Base-by-base conservation (phyloP, 768 basidiomycete genomes). In the Kwoniella dejecticola region DNA sequence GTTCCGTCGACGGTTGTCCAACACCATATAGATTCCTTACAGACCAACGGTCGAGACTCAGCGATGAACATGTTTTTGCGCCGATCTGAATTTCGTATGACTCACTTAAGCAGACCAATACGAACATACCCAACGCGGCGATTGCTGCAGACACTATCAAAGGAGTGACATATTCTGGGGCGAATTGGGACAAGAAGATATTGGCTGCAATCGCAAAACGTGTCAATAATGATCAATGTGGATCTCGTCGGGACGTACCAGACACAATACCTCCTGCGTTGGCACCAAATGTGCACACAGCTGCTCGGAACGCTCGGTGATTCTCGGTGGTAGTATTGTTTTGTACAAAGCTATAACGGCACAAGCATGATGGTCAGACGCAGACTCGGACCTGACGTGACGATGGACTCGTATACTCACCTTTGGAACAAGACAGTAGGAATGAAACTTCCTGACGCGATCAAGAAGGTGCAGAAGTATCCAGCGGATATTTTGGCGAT, bases 1-100 rank as follows among this genome's bases (percentile, higher is more conserved):
- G 60, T 72, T 72, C n/a, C 70, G 30, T 23, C 54, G 38, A 13
- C 58, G 29, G 53, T 67, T 70, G 27, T 64, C 66, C 8, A n/a
- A 24, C 19, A 21, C 38, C 69, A 64, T 64, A 24, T 58, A 67
- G 3, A 53, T 11, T 23, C 65, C 33, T 36, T n/a, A n/a, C n/a
- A n/a, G n/a, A n/a, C n/a, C n/a, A n/a, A n/a, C n/a, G n/a, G n/a
- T n/a, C n/a, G n/a, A n/a, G n/a, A n/a, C n/a, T n/a, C n/a, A n/a
- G n/a, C n/a, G n/a, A n/a, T n/a, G n/a, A n/a, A n/a, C n/a, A n/a
- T n/a, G n/a, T n/a, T n/a, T n/a, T n/a, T n/a, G n/a, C n/a, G n/a
- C n/a, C n/a, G n/a, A n/a, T n/a, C n/a, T n/a, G n/a, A n/a, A n/a
- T n/a, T n/a, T n/a, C n/a, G n/a, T n/a, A n/a, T n/a, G n/a, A n/a